phyloP scores from a whole-genome alignment of 148 eudicot genomes.

The Camellia lanceoleosa region DNA sequence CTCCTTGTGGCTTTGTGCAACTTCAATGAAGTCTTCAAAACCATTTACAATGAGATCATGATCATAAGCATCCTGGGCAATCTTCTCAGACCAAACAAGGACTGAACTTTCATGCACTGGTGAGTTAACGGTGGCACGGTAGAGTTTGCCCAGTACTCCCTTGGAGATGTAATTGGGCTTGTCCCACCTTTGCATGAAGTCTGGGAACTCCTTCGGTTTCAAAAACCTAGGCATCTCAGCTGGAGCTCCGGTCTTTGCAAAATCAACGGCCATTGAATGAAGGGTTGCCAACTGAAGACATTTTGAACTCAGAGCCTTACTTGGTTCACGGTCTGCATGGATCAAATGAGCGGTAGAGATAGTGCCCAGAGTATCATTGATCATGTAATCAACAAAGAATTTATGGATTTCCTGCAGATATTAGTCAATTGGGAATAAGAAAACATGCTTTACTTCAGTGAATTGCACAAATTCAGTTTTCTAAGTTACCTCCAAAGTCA shows the following conservation, averaged over 20 bases:
- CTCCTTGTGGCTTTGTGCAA: slow-evolving; percentile 62
- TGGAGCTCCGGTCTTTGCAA: slow-evolving; percentile 91
- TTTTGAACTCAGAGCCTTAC: slow-evolving; percentile 70
- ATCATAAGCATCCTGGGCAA: slow-evolving; percentile 54
- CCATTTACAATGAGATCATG: slow-evolving; percentile 62
- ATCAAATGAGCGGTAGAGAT: slow-evolving; percentile 91
- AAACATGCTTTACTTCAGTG: not conserved
- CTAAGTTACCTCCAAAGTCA: slow-evolving; percentile 61
- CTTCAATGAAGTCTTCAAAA: slow-evolving; percentile 48
- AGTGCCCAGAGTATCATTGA: slow-evolving; percentile 72
- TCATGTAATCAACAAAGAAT: slow-evolving; percentile 95
- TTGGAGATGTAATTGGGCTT: slow-evolving; percentile 63
- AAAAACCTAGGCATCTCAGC: slow-evolving; percentile 84
- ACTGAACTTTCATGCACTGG: slow-evolving; percentile 24
- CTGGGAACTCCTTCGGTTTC: slow-evolving; percentile 82
- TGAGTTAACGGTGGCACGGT: slow-evolving; percentile 54
- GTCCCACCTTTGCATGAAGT: slow-evolving; percentile 91
- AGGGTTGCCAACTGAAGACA: slow-evolving; percentile 77
- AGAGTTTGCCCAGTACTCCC: slow-evolving; percentile 75
- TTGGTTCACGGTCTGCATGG: slow-evolving; percentile 84
- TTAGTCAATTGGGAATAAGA: slow-evolving; percentile 4
- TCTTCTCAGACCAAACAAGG: slow-evolving; percentile 36
- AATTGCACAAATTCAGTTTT: not conserved
- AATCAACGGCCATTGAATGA: slow-evolving; percentile 98
- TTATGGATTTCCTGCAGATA: slow-evolving; percentile 80